Base-by-base conservation (phyloP, 441 rosid genomes). In the Jatropha multifida region DNA sequence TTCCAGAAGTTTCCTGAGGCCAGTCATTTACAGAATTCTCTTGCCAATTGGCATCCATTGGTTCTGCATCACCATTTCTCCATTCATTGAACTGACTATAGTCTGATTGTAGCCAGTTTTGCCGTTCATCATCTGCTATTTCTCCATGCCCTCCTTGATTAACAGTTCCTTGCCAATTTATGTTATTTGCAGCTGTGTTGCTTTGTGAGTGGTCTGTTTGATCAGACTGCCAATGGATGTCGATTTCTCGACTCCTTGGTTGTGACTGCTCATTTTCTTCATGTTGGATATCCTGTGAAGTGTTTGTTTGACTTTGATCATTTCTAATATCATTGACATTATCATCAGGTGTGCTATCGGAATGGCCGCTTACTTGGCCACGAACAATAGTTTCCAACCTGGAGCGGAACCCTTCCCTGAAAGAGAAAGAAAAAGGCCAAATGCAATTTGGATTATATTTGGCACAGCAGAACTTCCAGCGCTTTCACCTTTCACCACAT, bases 391-490 rank as follows among this genome's bases (percentile, higher is more conserved):
- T 87, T 82, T 92, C 99, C 73, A 90, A 83, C 83, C 91, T 87
- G 76, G 88, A 85, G 74, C 88, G 97, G 77, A 96, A 94, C 62
- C 97, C 99, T 79, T 91, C 97, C 89, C 98, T 96, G 80, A 46
- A 77, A 62, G 40, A 70, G 78, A 71, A 78, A 78, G 46, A 76
- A 71, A 32, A 32, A 32, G 32, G 32, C 32, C 32, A 32, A 32
- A 32, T 51, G 40, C 20, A 54, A 69, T 3, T 52, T 38, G 17
- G 62, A 69, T n/a, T 18, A 38, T 54, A 27, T 18, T 67, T n/a
- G 7, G 42, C 55, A 32, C 20, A 17, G 15, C 42, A 55, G 62
- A 46, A 37, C 41, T 46, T 20, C 59, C 12, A 13, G 37, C 20
- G 4, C n/a, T 48, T 38, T 12, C 23, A 56, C 14, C 61, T 18